A percentile compares a stretch with the other conserved stretches of the same genome.
phyloP scores from a whole-genome alignment of 2,329 filamentous ascomycete genomes.

The Fusarium nygamai region DNA sequence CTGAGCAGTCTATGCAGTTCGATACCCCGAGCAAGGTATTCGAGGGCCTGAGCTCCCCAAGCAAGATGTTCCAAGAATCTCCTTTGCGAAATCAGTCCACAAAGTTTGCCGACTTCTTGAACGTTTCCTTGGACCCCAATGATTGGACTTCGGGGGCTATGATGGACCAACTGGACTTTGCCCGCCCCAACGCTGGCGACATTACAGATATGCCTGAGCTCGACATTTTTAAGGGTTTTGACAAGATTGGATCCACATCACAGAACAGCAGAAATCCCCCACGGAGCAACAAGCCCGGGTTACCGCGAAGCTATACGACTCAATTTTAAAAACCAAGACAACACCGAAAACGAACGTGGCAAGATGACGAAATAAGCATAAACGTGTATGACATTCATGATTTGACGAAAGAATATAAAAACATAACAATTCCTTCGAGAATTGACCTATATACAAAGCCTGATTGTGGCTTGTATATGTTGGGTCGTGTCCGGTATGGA shows the following conservation, averaged over 20 bases:
- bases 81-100: constrained; percentile 56
- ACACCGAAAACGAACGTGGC: constrained; percentile 13
- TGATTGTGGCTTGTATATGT: constrained; percentile 17
- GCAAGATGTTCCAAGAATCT: constrained; percentile 57
- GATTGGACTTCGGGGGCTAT: constrained; percentile 49
- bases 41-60: constrained; percentile 64
- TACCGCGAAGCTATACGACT: constrained; percentile 48
- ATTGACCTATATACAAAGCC: constrained; percentile 17
- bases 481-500: constrained; percentile 33
- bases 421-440: constrained; percentile 25
- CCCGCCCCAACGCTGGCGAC: constrained; percentile 59
- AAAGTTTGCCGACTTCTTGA: constrained; percentile 55
- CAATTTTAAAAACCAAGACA: constrained; percentile 40
- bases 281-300: constrained; percentile 42
- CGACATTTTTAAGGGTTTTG: constrained; percentile 79
- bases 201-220: constrained; percentile 68
- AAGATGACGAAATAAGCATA: constrained; percentile 37
- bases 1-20: constrained; percentile 53
- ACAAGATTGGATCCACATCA: constrained; percentile 71
- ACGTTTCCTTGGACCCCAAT: constrained; percentile 49
- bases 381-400: constrained; percentile 42
- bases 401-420: constrained; percentile 41
- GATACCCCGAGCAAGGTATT: constrained; percentile 69
- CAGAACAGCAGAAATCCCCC: constrained; percentile 36
- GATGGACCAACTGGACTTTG: constrained; percentile 54